Conservation (phyloP, 2,329 filamentous ascomycete species). For the Botrytis sinoallii region DNA sequence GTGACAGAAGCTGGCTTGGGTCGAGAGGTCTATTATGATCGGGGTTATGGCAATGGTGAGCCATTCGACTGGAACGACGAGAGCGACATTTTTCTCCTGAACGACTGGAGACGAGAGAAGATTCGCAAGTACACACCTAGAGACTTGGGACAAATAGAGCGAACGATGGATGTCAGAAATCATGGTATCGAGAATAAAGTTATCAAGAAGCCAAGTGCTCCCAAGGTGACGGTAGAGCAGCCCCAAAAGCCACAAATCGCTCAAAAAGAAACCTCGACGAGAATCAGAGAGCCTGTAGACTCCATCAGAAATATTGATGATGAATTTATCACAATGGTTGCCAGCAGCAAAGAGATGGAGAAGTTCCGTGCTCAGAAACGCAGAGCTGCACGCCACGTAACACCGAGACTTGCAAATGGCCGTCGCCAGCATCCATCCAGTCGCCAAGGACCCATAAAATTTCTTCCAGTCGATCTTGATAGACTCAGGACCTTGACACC, state of each 20-base stretch:
- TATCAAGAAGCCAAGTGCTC: background rate
- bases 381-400: background rate
- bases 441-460: background rate
- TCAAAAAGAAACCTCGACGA: no score
- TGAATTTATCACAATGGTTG: background rate
- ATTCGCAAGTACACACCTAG: background rate
- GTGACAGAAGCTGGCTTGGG: background rate
- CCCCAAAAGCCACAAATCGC: background rate
- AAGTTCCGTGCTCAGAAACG: background rate
- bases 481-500: background rate
- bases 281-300: fast-evolving
- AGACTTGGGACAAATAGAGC: background rate
- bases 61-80: background rate
- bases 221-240: background rate
- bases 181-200: background rate
- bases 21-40: background rate
- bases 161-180: no score
- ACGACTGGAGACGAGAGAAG: background rate
- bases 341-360: background rate
- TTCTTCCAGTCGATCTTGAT: background rate
- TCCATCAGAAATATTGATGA: background rate
- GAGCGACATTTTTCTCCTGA: background rate
- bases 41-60: background rate
- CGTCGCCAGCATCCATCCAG: background rate
- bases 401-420: background rate